Base-by-base conservation (phyloP, 176 grass and related monocot species). In the Typha latifolia region DNA sequence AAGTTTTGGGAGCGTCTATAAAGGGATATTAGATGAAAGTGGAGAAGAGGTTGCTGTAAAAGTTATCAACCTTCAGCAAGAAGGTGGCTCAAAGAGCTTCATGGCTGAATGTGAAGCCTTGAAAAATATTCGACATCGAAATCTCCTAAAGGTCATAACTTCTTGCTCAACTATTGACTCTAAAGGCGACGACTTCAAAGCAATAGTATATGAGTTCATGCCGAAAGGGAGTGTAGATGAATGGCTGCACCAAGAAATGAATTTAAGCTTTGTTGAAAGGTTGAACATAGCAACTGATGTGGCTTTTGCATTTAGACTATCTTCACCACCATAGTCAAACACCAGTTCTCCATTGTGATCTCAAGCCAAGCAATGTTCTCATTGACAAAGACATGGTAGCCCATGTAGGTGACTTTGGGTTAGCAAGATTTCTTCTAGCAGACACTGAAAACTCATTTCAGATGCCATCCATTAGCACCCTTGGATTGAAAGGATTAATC, bases 41-140 rank as follows among this genome's bases (percentile, higher is more conserved):
- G 32, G 77, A 14, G 51, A 34, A 16, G 62, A 63, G 53, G 76
- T 90, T 63, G 80, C 66, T 0, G 73, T 90, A 24, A 90, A 90
- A 66, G 83, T 83, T 62, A 70, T 86, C 32, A 56, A 90, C 62
- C 80, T 90, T 49, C 63, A 68, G 19, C 81, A 80, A 63, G 47
- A 64, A 70, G 69, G 77, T 12, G 77, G 77, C n/a, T 72, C 67
- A 47, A 83, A 13, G 67, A 90, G 83, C 72, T 91, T 84, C 62
- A n/a, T 76, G 34, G 75, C 80, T 34, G 87, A 91, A 86, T 84
- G 87, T 12, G 22, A 75, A 67, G 73, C 73, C 16, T 62, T 91
- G 61, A 73, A 66, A 52, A 86, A 67, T 26, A 71, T 81, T 47
- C 74, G 80, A 15, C 83, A 91, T 22, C 69, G 77, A 15, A 91